Conservation (phyloP, 495 filamentous ascomycete species). For the Aspergillus funiculosus region DNA sequence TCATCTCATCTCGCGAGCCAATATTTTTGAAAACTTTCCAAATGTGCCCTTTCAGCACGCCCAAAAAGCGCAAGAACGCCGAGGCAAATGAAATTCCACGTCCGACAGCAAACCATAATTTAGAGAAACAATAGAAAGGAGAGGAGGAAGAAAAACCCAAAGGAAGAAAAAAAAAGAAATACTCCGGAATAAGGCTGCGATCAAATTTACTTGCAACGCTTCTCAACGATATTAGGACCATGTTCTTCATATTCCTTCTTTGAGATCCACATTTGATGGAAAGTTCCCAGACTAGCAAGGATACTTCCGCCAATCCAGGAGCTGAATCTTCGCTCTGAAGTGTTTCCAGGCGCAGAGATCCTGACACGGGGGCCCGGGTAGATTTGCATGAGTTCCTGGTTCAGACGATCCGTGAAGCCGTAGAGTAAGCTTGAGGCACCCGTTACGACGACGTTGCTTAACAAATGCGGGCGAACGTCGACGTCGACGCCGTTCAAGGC, state of each 20-base stretch:
- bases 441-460: conserved; percentile 88
- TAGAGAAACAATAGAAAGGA: not conserved
- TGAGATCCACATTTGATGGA: conserved; percentile 98
- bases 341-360: conserved; percentile 77
- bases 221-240: conserved; percentile 55
- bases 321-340: conserved; percentile 79
- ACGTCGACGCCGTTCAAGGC: conserved; percentile 75
- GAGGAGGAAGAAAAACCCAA: not conserved
- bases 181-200: not conserved
- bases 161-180: conserved; percentile 2
- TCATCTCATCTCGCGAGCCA: not conserved
- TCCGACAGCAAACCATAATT: not conserved
- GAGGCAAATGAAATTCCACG: too few species aligned
- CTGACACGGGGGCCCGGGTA: conserved; percentile 79
- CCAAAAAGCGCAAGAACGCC: too few species aligned
- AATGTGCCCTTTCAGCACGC: too few species aligned
- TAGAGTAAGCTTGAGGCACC: conserved; percentile 78
- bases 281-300: conserved; percentile 91
- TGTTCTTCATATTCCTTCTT: conserved; percentile 60
- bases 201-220: conserved; percentile 48
- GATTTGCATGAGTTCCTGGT: conserved; percentile 69
- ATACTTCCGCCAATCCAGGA: conserved; percentile 97
- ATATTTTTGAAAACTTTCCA: not conserved
- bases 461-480: conserved; percentile 74
- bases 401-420: conserved; percentile 83